Base-by-base conservation (phyloP, 2,329 filamentous ascomycete genomes). In the Fusarium nygamai region DNA sequence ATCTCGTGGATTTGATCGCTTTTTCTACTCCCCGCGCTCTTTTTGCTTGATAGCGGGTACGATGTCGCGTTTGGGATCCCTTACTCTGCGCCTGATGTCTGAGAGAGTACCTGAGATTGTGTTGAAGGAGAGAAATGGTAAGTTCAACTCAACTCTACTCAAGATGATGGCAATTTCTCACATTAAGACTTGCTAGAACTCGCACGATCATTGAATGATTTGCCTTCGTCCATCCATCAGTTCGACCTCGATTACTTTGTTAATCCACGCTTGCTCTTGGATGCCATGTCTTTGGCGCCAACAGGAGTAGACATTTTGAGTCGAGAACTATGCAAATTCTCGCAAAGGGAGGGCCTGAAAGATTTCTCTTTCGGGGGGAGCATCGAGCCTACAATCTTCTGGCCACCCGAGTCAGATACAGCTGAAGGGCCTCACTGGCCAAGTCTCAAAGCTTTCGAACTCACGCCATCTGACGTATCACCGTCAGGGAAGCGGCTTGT, bases 1-100 rank as follows among this genome's bases (percentile, higher is more conserved):
- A 2, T 2, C 3, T 16, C 13, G 10, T 3, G 1, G 1, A 3
- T 17, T 10, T 19, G 2, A 16, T 29, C 16, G 22, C 24, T 16
- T 61, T 57, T 46, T 24, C 31, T 60, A 38, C 19, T 43, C 48
- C 3, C 38, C 71, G 4, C 20, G 19, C 2, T 58, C 47, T 9
- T 17, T 73, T 10, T 53, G 51, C 11, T 33, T 62, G 4, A 51
- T 73, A 43, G 56, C 47, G 1, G 47, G 36, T 17, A 71, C 33
- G 10, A 74, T 73, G 70, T 3, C 43, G 1, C 46, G 51, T 5
- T 19, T 74, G 20, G 50, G 27, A 33, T 6, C 12, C 3, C 34
- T 57, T 16, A 1, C 1, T 8, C 43, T 48, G 4, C 2, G 4
- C 5, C 24, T 71, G 8, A 20, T 14, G 19, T 51, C 62, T 9